These are phyloP conservation scores for Chaetoceros tenuissimus DNA, from an alignment of 108 stramenopile species.

Conservation along the genomic window DNA sequence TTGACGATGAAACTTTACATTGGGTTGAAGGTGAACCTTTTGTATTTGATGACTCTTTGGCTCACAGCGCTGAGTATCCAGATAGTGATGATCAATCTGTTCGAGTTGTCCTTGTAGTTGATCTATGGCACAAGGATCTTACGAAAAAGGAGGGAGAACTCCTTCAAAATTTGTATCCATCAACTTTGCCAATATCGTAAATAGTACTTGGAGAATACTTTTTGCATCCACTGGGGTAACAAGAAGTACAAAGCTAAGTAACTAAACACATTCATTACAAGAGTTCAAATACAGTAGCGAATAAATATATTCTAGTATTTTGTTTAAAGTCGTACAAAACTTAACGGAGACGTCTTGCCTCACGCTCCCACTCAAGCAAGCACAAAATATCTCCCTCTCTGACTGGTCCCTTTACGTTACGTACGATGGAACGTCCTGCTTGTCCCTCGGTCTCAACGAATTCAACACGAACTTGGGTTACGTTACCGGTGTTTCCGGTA, in stretches of 20 bases:
- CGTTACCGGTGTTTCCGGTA: slow-evolving; percentile 99
- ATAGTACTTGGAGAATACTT: no score
- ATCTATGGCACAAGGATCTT: slow-evolving; percentile 55
- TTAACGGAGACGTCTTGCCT: slow-evolving; percentile 97
- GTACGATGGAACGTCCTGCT: slow-evolving; percentile 91
- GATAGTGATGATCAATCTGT: slow-evolving; percentile 7
- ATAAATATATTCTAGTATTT: no score
- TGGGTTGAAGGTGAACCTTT: slow-evolving; percentile 35
- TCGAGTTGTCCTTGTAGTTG: slow-evolving; percentile 48
- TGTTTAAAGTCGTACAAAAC: no score
- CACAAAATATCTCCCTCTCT: slow-evolving; percentile 98
- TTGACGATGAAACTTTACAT: slow-evolving; percentile 14
- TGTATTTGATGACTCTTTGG: slow-evolving; percentile 59
- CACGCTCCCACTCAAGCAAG: slow-evolving; percentile 99
- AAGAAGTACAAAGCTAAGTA: no score
- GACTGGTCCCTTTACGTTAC: slow-evolving; percentile 99
- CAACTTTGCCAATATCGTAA: no score
- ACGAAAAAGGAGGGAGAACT: slow-evolving; percentile 32
- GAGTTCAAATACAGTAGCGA: no score
- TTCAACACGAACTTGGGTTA: slow-evolving; percentile 99
- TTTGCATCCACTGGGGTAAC: no score
- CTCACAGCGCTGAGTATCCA: slow-evolving; percentile 39
- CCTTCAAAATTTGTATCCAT: slow-evolving; percentile 46
- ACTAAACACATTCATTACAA: no score
- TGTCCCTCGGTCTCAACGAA: slow-evolving; percentile 92